These are phyloP conservation scores for Chytriomyces sp. DNA, from an alignment of 192 early-diverging fungal species.

Conservation along the genomic window DNA sequence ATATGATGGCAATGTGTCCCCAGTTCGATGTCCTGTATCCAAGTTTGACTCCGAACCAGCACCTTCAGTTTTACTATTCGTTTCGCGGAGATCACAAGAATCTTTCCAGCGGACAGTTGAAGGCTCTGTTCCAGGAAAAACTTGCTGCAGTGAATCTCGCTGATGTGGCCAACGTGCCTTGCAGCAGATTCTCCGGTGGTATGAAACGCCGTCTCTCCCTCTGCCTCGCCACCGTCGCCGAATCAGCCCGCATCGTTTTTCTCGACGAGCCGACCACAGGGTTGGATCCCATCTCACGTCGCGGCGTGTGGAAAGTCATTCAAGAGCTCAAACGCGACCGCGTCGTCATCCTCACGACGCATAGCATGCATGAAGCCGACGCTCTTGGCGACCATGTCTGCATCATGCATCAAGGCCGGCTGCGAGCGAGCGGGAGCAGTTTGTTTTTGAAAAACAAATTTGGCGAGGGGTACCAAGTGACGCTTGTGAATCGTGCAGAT, in stretches of 20 bases:
- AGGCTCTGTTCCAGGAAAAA: constrained; percentile 49
- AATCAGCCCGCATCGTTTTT: constrained; percentile 60
- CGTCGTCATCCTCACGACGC: constrained; percentile 58
- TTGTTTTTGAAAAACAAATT: constrained; percentile 72
- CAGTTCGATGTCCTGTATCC: constrained; percentile 70
- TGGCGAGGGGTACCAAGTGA: constrained; percentile 65
- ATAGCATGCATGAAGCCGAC: constrained; percentile 77
- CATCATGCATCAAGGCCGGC: constrained; percentile 68
- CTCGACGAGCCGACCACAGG: constrained; percentile 64
- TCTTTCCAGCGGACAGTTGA: constrained; percentile 44
- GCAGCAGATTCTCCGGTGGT: constrained; percentile 51
- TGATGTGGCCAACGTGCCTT: constrained; percentile 52
- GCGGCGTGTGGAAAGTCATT: constrained; percentile 64
- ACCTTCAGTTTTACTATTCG: constrained; percentile 60
- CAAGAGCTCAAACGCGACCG: constrained; percentile 60
- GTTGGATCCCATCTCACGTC: constrained; percentile 67
- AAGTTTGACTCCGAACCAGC: constrained; percentile 65
- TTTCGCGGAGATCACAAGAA: constrained; percentile 62
- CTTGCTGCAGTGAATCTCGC: constrained; percentile 54
- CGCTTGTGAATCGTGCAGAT: constrained; percentile 18
- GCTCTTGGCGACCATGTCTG: constrained; percentile 46
- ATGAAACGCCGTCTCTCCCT: constrained; percentile 68
- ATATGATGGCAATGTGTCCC: constrained; percentile 71
- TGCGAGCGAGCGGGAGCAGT: constrained; percentile 65
- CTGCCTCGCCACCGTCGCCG: constrained; percentile 63